These are phyloP conservation scores for Alternaria tenuissima DNA, from an alignment of 2,329 filamentous ascomycete species.

Conservation along the genomic window DNA sequence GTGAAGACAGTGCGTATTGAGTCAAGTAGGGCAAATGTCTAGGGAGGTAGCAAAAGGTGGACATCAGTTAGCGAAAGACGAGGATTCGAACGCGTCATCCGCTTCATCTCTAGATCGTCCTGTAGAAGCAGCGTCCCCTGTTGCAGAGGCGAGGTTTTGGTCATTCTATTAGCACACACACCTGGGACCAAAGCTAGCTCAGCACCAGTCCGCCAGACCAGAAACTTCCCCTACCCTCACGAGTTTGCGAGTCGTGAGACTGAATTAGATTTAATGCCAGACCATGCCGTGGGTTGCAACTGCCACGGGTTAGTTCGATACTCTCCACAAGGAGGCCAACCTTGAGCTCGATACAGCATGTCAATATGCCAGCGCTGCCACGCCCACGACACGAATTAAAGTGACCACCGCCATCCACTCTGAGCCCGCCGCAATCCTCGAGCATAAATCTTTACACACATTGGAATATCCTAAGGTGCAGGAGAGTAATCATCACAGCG, in stretches of 20 bases:
- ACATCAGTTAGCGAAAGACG: no score
- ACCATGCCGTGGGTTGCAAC: not conserved
- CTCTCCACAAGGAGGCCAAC: not conserved
- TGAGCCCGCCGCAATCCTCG: no score
- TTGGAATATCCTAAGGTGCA: not conserved
- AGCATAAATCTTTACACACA: not conserved
- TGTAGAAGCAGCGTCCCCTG: not conserved
- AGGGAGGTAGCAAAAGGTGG: no score
- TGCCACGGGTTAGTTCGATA: not conserved
- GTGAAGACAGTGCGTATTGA: no score
- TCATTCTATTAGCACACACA: not conserved
- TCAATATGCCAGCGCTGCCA: not conserved
- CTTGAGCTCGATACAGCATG: not conserved
- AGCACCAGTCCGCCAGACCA: not conserved
- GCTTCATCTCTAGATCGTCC: not conserved
- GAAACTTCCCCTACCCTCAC: not conserved
- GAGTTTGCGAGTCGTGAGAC: not conserved
- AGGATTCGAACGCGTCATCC: no score
- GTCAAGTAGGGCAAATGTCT: no score
- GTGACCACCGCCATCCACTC: not conserved
- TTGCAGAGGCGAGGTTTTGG: not conserved
- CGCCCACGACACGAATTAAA: not conserved
- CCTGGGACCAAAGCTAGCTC: not conserved
- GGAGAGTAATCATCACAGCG: not conserved
- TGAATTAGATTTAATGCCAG: not conserved